Conservation (phyloP, 768 basidiomycete species). For the Leccinum boreale region DNA sequence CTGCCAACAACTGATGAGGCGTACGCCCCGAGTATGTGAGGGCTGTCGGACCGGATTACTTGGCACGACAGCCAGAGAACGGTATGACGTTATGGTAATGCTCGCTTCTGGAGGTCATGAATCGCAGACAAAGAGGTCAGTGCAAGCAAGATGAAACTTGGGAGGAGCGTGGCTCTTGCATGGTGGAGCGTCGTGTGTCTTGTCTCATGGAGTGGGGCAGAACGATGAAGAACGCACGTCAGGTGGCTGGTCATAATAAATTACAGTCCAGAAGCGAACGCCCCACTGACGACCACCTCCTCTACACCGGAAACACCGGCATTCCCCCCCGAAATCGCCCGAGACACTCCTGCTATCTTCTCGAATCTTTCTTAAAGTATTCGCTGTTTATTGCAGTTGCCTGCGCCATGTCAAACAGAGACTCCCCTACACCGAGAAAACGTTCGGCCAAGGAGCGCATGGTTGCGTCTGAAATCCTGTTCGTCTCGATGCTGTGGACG, state of each 20-base stretch:
- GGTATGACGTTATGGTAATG: neutral
- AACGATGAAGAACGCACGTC: slow-evolving; percentile 24
- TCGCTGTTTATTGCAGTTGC: slow-evolving; percentile 81
- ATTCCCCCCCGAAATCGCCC: neutral
- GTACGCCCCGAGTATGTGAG: neutral
- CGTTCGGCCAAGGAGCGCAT: slow-evolving; percentile 72
- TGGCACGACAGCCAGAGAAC: neutral
- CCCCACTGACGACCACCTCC: slow-evolving; percentile 6
- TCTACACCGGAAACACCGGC: slow-evolving; percentile 5
- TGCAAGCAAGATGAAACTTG: neutral
- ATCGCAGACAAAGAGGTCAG: neutral
- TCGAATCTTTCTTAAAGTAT: slow-evolving; percentile 67
- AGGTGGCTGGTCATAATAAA: slow-evolving; percentile 23
- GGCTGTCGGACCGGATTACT: neutral
- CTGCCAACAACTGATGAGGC: neutral
- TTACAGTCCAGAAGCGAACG: slow-evolving; percentile 27
- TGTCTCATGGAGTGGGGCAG: slow-evolving; percentile 9
- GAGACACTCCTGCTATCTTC: slow-evolving; percentile 25
- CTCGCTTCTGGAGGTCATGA: neutral
- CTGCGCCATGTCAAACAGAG: slow-evolving; percentile 82
- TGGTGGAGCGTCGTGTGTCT: slow-evolving; percentile 6
- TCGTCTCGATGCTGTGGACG: slow-evolving; percentile 58
- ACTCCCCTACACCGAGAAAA: slow-evolving; percentile 85
- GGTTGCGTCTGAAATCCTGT: slow-evolving; percentile 72
- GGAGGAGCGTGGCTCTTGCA: slow-evolving; percentile 5